Evolutionary conservation across 2,329 filamentous ascomycete species (phyloP).

Genomic region (Berkeleyomyces rouxiae): DNA sequence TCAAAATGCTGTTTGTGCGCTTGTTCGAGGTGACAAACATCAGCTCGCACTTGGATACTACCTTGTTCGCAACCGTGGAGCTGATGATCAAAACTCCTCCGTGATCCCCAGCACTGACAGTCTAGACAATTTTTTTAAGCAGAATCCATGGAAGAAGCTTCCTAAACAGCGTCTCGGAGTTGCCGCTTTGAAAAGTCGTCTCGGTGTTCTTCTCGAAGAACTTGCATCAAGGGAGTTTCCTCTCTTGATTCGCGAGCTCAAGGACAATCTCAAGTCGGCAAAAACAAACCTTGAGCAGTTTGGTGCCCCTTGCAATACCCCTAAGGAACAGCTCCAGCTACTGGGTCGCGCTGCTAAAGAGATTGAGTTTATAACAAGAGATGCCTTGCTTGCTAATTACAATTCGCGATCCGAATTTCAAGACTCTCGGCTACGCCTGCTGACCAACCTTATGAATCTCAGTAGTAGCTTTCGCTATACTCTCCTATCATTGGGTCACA

Average conservation of each 20-base stretch:
- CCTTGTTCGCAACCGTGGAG: slow-evolving; percentile 17
- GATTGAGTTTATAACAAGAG: slow-evolving; percentile 15
- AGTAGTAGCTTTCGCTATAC: slow-evolving; percentile 13
- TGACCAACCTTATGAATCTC: slow-evolving; percentile 16
- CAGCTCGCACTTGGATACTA: slow-evolving; percentile 17
- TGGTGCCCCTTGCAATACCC: slow-evolving; percentile 13
- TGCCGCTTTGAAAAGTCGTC: slow-evolving; percentile 15
- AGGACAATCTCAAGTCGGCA: slow-evolving; percentile 7
- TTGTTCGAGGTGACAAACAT: slow-evolving; percentile 15
- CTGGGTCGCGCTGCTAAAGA: slow-evolving; percentile 14
- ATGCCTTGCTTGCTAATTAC: slow-evolving; percentile 14
- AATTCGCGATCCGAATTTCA: slow-evolving; percentile 11
- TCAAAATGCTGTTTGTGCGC: slow-evolving; percentile 11
- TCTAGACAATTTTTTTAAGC: slow-evolving; percentile 24
- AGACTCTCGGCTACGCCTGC: slow-evolving; percentile 14
- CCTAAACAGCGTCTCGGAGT: slow-evolving; percentile 17
- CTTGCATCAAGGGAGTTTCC: slow-evolving; percentile 19
- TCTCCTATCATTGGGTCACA: slow-evolving; percentile 13
- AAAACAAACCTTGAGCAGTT: slow-evolving; percentile 9
- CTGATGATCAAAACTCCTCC: slow-evolving; percentile 13
- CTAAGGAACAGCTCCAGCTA: slow-evolving; percentile 15
- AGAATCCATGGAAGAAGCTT: slow-evolving; percentile 22
- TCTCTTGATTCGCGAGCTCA: slow-evolving; percentile 16
- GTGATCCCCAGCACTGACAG: not conserved
- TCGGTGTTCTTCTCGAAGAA: slow-evolving; percentile 18